These are phyloP conservation scores for Hymenoscyphus albidus DNA, from an alignment of 2,329 filamentous ascomycete species.

Conservation along the genomic window DNA sequence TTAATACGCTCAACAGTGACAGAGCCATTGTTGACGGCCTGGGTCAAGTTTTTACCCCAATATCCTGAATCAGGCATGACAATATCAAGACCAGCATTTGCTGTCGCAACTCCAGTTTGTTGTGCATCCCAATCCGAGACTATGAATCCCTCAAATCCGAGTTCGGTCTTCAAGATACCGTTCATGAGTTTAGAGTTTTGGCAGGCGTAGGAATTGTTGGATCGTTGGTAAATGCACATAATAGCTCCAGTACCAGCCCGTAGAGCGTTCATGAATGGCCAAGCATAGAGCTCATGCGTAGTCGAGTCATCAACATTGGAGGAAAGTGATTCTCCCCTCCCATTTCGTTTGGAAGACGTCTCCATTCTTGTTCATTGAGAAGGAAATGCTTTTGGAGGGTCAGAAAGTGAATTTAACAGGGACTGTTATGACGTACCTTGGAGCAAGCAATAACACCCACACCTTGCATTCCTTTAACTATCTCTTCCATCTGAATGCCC, in stretches of 20 bases:
- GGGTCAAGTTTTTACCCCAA: slow-evolving; percentile 31
- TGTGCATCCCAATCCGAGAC: slow-evolving; percentile 73
- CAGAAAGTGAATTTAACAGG: slow-evolving; percentile 11
- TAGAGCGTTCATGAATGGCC: slow-evolving; percentile 57
- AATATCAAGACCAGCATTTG: slow-evolving; percentile 55
- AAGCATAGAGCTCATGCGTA: slow-evolving; percentile 62
- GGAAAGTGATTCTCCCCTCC: slow-evolving; percentile 54
- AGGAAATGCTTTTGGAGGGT: slow-evolving; percentile 47
- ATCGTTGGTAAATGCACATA: slow-evolving; percentile 72
- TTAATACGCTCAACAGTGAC: slow-evolving; percentile 32
- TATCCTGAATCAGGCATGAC: neutral
- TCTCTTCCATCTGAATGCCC: slow-evolving; percentile 7
- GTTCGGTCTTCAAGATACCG: slow-evolving; percentile 45
- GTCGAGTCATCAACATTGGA: slow-evolving; percentile 63
- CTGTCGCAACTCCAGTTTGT: slow-evolving; percentile 60
- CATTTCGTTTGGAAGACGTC: slow-evolving; percentile 30
- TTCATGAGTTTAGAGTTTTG: slow-evolving; percentile 44
- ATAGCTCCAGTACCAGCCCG: slow-evolving; percentile 69
- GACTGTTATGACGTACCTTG: slow-evolving; percentile 1
- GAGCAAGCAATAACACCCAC: slow-evolving; percentile 15
- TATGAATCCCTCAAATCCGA: slow-evolving; percentile 47
- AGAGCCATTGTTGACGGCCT: slow-evolving; percentile 55
- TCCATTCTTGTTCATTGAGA: slow-evolving; percentile 58
- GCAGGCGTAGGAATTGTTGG: slow-evolving; percentile 42
- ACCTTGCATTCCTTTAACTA: slow-evolving; percentile 9